phyloP scores from a whole-genome alignment of 495 filamentous ascomycete species.

The Penicillium mononematosum region DNA sequence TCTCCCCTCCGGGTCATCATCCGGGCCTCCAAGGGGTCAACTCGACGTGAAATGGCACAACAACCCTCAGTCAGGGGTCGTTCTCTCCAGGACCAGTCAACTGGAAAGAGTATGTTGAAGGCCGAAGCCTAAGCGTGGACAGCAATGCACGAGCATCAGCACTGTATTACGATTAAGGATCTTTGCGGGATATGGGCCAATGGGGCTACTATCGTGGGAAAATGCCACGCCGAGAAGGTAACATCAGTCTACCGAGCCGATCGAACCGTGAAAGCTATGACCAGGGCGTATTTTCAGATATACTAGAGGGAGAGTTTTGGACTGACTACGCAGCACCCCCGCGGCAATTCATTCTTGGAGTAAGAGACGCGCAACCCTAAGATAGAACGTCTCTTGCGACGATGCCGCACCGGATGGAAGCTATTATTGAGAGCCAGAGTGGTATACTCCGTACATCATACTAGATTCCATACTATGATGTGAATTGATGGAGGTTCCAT shows the following conservation, averaged over 20 bases:
- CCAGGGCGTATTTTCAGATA: constrained; percentile 59
- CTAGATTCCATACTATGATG: too few relatives aligned
- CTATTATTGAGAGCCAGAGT: too few relatives aligned
- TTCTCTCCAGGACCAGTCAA: constrained; percentile 45
- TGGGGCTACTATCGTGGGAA: constrained; percentile 33
- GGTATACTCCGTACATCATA: too few relatives aligned
- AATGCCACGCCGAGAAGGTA: constrained; percentile 51
- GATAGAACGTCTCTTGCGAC: too few relatives aligned
- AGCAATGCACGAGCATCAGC: constrained; percentile 48
- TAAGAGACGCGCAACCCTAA: too few relatives aligned
- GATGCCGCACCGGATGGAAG: too few relatives aligned
- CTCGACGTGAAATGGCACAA: constrained; percentile 42
- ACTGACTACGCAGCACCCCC: constrained; percentile 63
- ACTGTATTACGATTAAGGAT: constrained; percentile 39
- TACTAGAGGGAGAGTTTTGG: constrained; percentile 59
- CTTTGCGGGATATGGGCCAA: constrained; percentile 36
- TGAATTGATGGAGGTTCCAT: too few relatives aligned
- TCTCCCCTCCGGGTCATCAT: constrained; percentile 28
- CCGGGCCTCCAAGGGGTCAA: constrained; percentile 44
- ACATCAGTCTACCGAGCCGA: constrained; percentile 45
- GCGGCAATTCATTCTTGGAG: constrained; percentile 60
- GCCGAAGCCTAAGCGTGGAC: constrained; percentile 51
- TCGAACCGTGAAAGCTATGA: constrained; percentile 62
- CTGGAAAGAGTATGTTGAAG: constrained; percentile 47
- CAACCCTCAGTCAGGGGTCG: constrained; percentile 44